Evolutionary conservation across 1,284 basidiomycete species (phyloP), one percentile per base, ranked within the genome.

Genomic region (Malassezia nana): DNA sequence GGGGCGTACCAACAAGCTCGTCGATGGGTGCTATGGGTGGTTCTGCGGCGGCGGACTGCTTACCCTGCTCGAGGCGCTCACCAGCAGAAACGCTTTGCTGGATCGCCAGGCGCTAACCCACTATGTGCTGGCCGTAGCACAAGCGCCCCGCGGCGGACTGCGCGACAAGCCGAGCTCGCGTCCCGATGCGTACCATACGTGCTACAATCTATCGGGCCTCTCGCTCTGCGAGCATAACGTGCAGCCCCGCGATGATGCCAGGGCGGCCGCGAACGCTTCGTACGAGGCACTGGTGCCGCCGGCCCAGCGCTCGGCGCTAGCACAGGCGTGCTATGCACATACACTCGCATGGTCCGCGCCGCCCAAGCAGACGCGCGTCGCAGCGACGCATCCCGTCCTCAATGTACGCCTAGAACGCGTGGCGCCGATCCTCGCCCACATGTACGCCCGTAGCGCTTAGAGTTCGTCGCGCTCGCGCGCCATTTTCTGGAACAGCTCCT

Each of bases 11-110:
- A 99, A 98, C 75, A 99, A 99, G 76, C 81, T 99, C 12, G 92
- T 99, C 0, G 94, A 99, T 69, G 94, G 92, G 2, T 99, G 94
- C 76, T 99, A 98, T 75, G 84, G 87, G 28, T 98, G 94, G 94
- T 98, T 74, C 56, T 64, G 90, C 86, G 87, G 91, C 25, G 92
- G 87, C 2, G 91, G 91, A 0, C 81, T 85, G n/a, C 87, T 94
- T 70, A 80, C 82, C 0, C 77, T 95, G 9, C 76, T 94, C 0
- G 85, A 86, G 50, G 83, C 76, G 18, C 64, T 85, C 10, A 15
- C 25, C 3, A 10, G 6, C 4, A 25, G n/a, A 31, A 3, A 3
- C n/a, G 22, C 20, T 10, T 58, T 74, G 9, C 66, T 53, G 46
- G 58, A 61, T 45, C 54, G 71, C 72, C 77, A 79, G 24, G 88